Base-by-base conservation (phyloP, 1,139 yeast species). In the Saccharomyces hybrid region DNA sequence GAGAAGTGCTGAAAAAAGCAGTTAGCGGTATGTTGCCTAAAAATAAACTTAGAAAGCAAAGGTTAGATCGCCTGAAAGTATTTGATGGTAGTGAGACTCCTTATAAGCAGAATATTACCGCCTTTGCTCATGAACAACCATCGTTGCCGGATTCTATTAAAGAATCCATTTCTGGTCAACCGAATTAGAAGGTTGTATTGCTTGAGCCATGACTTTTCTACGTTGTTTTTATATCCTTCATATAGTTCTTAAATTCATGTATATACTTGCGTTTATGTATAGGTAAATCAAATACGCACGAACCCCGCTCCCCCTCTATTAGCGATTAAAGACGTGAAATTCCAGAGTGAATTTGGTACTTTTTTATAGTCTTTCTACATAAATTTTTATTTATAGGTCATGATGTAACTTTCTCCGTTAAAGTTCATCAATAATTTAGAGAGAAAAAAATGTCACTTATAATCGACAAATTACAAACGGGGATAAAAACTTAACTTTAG, bases 11-110 rank as follows among this genome's bases (percentile, higher is more conserved):
- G 63, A 80, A 73, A 64, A 81, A 87, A 65, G 98, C 99, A 0
- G 99, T 93, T 7, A 85, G 88, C 61, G 96, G 96, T 56, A 93
- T 93, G 99, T 78, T 93, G 56, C 99, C 99, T 47, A 90, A 89
- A 74, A 91, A 93, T 71, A 83, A 85, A 67, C 80, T 86, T 61
- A 81, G 98, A 70, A 81, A 86, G 65, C 76, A 78, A 29, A 82
- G 99, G 69, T 73, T 93, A 69, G 95, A 83, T 50, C 82, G 99
- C 67, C 77, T 93, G 60, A 90, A 88, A 73, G 81, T 88, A 0
- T 88, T 79, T 69, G 98, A 95, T 65, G 97, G 95, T 41, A 83
- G 89, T 56, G 87, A 85, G 56, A 88, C 88, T 70, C 97, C 97
- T 21, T 91, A 88, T 70, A 82, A 81, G 60, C 80, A 84, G 61